Evolutionary conservation across 768 basidiomycete species (phyloP).

Genomic region (Cystofilobasidium macerans): DNA sequence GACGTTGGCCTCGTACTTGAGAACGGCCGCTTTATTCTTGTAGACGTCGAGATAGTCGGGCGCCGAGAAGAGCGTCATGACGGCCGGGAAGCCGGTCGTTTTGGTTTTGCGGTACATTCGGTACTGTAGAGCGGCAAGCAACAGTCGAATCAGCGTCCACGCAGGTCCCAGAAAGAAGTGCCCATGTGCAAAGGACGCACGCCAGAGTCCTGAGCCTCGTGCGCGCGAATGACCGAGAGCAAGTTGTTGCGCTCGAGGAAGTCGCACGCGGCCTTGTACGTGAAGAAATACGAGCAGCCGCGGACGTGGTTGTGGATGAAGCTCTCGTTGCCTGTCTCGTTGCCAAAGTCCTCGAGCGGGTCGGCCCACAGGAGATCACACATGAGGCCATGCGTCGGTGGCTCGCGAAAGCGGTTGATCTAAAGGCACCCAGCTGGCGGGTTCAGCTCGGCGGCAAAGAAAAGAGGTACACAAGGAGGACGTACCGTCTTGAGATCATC

Average conservation of each 20-base stretch:
- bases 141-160: neutral
- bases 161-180: too few species aligned
- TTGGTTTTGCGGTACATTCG: slow-evolving; percentile 99
- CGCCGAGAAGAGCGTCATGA: slow-evolving; percentile 99
- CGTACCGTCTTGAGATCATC: slow-evolving; percentile 82
- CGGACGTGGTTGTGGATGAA: slow-evolving; percentile 94
- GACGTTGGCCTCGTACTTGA: slow-evolving; percentile 98
- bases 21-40: slow-evolving; percentile 98
- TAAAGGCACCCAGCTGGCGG: slow-evolving; percentile 33
- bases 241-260: slow-evolving; percentile 97
- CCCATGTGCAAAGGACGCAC: neutral
- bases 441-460: neutral
- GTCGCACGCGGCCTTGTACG: slow-evolving; percentile 94
- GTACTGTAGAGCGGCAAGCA: slow-evolving; percentile 41
- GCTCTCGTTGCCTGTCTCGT: slow-evolving; percentile 52
- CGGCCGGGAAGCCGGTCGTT: slow-evolving; percentile 94
- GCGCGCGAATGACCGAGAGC: slow-evolving; percentile 89
- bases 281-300: slow-evolving; percentile 95
- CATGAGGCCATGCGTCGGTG: slow-evolving; percentile 94
- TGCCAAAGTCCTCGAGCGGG: slow-evolving; percentile 92
- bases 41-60: slow-evolving; percentile 68
- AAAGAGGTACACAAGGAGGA: slow-evolving; percentile 23
- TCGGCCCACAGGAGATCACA: slow-evolving; percentile 98
- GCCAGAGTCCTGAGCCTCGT: slow-evolving; percentile 78
- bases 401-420: slow-evolving; percentile 97